These are phyloP conservation scores for Phytophthora sansomeana DNA, from an alignment of 352 stramenopile species.

Conservation along the genomic window DNA sequence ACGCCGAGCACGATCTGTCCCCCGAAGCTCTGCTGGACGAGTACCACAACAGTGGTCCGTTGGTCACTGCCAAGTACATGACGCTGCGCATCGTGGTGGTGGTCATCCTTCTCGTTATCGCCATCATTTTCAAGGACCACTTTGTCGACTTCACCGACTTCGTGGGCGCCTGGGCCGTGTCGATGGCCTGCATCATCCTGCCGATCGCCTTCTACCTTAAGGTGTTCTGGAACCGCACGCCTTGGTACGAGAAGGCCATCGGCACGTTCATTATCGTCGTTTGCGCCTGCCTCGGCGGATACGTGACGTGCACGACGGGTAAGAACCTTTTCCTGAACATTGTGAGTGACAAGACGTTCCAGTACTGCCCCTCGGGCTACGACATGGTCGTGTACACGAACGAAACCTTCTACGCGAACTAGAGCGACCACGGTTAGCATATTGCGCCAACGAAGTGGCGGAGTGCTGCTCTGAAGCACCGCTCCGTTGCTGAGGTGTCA, in stretches of 20 bases:
- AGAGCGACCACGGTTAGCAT: slow-evolving; percentile 26
- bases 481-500: slow-evolving; percentile 5
- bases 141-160: slow-evolving; percentile 80
- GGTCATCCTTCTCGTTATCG: slow-evolving; percentile 53
- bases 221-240: slow-evolving; percentile 57
- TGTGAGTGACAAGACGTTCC: slow-evolving; percentile 52
- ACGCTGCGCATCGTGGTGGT: slow-evolving; percentile 49
- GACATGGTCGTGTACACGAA: slow-evolving; percentile 61
- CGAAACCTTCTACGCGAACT: slow-evolving; percentile 55
- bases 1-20: slow-evolving; percentile 45
- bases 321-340: slow-evolving; percentile 52
- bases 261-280: slow-evolving; percentile 49
- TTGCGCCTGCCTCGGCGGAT: slow-evolving; percentile 42
- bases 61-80: slow-evolving; percentile 56
- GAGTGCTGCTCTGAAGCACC: slow-evolving; percentile 32
- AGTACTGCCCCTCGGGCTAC: slow-evolving; percentile 62
- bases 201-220: slow-evolving; percentile 82
- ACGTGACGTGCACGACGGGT: slow-evolving; percentile 56
- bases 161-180: slow-evolving; percentile 64
- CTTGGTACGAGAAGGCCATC: slow-evolving; percentile 54
- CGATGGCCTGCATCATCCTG: slow-evolving; percentile 71
- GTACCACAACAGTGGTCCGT: slow-evolving; percentile 48
- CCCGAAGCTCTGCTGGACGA: slow-evolving; percentile 41
- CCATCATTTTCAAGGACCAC: slow-evolving; percentile 69
- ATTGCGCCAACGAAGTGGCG: slow-evolving; percentile 7